Percentiles rank a stretch among this genome's conserved stretches.
These are phyloP conservation scores for Delphinella strobiligena DNA, from an alignment of 2,329 filamentous ascomycete genomes.

Conservation along the genomic window DNA sequence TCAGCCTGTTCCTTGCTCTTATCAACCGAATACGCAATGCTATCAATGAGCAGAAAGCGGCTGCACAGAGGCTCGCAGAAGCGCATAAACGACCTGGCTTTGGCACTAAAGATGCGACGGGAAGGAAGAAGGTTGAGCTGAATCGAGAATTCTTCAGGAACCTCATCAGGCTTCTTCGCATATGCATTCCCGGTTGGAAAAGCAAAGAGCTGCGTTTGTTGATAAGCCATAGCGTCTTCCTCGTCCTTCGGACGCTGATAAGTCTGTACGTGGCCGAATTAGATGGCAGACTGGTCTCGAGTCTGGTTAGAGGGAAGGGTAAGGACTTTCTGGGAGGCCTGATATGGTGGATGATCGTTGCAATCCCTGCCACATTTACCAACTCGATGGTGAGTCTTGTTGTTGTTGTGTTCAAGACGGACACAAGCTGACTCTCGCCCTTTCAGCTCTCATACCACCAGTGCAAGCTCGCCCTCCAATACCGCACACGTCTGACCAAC, in stretches of 20 bases:
- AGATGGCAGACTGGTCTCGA: slow-evolving; percentile 87
- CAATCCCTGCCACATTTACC: slow-evolving; percentile 90
- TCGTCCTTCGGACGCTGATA: slow-evolving; percentile 81
- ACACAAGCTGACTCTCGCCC: neutral
- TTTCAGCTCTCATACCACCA: slow-evolving; percentile 84
- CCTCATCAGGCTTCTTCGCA: slow-evolving; percentile 63
- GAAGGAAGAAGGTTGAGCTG: slow-evolving; percentile 64
- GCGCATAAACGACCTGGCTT: slow-evolving; percentile 39
- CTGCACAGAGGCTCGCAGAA: slow-evolving; percentile 56
- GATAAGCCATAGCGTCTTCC: slow-evolving; percentile 83
- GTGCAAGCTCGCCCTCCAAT: slow-evolving; percentile 83
- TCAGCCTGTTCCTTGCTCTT: slow-evolving; percentile 69
- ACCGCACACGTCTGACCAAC: slow-evolving; percentile 85
- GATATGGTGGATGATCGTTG: slow-evolving; percentile 97
- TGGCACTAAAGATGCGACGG: slow-evolving; percentile 21
- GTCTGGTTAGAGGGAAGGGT: slow-evolving; percentile 78
- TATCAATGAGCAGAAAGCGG: slow-evolving; percentile 78
- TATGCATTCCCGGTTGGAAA: slow-evolving; percentile 81
- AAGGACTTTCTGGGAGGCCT: slow-evolving; percentile 80
- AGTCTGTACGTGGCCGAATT: slow-evolving; percentile 93
- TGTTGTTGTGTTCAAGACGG: neutral
- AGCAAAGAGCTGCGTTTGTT: slow-evolving; percentile 80
- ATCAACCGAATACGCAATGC: slow-evolving; percentile 82
- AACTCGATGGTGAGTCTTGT: slow-evolving; percentile 75
- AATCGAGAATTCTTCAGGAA: slow-evolving; percentile 79